Conservation (phyloP, 768 basidiomycete genomes). For the Serendipita vermifera region DNA sequence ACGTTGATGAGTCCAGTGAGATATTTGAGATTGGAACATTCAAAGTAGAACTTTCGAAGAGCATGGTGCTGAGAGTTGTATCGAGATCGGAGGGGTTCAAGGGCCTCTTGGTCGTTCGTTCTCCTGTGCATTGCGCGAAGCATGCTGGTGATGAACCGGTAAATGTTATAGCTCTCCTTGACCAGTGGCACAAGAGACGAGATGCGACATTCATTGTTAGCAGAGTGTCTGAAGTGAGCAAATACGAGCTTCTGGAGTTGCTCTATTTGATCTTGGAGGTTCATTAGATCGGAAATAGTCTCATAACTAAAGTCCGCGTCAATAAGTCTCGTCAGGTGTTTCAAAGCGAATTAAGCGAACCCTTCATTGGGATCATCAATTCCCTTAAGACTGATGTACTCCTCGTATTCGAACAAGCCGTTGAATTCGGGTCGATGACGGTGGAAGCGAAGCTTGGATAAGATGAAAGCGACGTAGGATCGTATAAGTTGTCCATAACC, state of each 20-base stretch:
- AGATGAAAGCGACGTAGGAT: constrained; percentile 90
- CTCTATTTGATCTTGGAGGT: constrained; percentile 95
- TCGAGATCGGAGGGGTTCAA: constrained; percentile 78
- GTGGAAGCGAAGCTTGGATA: constrained; percentile 93
- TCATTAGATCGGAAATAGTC: constrained; percentile 96
- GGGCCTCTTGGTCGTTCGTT: constrained; percentile 75
- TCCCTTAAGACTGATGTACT: constrained; percentile 92
- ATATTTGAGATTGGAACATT: constrained; percentile 97
- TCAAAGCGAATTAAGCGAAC: constrained; percentile 37
- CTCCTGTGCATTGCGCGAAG: constrained; percentile 91
- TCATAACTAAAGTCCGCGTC: constrained; percentile 55
- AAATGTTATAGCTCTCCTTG: constrained; percentile 99
- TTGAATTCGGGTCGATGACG: constrained; percentile 94
- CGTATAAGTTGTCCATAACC: constrained; percentile 88
- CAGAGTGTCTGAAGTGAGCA: constrained; percentile 78
- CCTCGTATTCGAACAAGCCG: constrained; percentile 97
- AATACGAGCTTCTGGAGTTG: constrained; percentile 98
- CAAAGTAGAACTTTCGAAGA: constrained; percentile 96
- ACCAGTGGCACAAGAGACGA: constrained; percentile 91
- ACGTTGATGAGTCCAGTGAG: constrained; percentile 96
- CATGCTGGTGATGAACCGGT: constrained; percentile 98
- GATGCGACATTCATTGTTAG: constrained; percentile 95
- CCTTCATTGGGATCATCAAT: constrained; percentile 99
- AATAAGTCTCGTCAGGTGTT: too few relatives aligned
- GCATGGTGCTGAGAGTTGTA: constrained; percentile 86